Evolutionary conservation across 1,284 basidiomycete species (phyloP), one percentile per base, ranked within the genome.

Genomic region (Calocybe gambosa): DNA sequence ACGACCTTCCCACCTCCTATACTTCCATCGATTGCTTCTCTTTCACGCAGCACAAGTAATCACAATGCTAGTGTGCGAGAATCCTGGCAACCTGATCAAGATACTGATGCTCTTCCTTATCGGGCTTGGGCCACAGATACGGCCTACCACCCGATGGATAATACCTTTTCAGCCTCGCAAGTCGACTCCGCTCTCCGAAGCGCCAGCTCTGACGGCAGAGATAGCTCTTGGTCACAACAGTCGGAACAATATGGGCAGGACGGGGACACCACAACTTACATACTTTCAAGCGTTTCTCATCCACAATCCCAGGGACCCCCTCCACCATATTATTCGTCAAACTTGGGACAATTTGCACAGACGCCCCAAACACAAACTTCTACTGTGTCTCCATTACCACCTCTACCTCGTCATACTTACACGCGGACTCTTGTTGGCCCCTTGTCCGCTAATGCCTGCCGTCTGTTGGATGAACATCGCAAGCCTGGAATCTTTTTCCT

Each of bases 351-450:
- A 39, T 59, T 61, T 51, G 53, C 59, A 20, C 60, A 66, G 13
- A 35, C 46, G 8, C 40, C 48, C 40, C 47, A 50, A 35, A 39
- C 51, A 16, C 51, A 49, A 39, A 47, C 51, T 13, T 35, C 60
- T 61, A 35, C 60, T 61, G 53, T 59, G 58, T 51, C 59, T 55
- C 43, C 68, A 7, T 62, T 63, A 12, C 63, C 67, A 31, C 71
- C 78, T 29, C 66, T 76, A 45, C 73, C 80, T 18, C 72, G 81
- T 16, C 79, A 81, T 58, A 77, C 80, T 3, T 92, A 89, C 63
- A 89, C 86, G 4, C 80, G 89, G 41, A 93, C 92, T 1, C 77
- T 95, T 4, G 89, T 95, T 47, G 92, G 92, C 6, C 88, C 89
- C 1, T 73, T 93, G 15, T 86, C 85, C 19, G 81, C 90, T 12